phyloP scores from a whole-genome alignment of 331 rosid genomes.

The Pyrus hybrid region DNA sequence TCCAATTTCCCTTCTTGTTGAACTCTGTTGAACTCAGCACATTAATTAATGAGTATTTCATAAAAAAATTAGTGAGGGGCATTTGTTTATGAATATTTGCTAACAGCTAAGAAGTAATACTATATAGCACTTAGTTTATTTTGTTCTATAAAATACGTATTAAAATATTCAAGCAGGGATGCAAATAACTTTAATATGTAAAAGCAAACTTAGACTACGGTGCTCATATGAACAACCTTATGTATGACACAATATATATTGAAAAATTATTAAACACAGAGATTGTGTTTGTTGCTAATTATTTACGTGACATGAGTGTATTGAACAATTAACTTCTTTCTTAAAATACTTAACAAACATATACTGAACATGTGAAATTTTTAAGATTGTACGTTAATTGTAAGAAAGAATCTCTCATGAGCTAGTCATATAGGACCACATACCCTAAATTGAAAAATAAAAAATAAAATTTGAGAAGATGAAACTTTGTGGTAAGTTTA shows the following conservation, averaged over 20 bases:
- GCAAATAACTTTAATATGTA: not conserved
- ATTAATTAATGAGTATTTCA: not conserved
- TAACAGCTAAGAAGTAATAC: constrained; percentile 23
- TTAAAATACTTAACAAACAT: too few species aligned
- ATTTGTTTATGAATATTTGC: constrained; percentile 3
- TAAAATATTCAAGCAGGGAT: not conserved
- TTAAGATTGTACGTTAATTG: too few species aligned
- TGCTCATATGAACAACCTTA: constrained; percentile 3
- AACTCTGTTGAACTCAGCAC: constrained; percentile 11
- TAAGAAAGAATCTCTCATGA: too few species aligned
- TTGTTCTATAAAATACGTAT: not conserved
- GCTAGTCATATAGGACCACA: constrained; percentile 2
- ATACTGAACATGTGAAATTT: too few species aligned
- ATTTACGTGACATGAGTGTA: too few species aligned
- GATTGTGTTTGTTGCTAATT: too few species aligned
- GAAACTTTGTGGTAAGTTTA: not conserved
- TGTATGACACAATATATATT: not conserved
- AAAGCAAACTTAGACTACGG: not conserved
- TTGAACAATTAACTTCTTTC: too few species aligned
- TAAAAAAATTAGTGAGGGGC: not conserved
- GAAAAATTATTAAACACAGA: too few species aligned
- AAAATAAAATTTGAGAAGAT: not conserved
- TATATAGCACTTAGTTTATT: not conserved
- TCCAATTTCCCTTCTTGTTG: too few species aligned
- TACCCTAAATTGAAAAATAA: not conserved